A percentile compares a stretch with the other conserved stretches of the same genome.
phyloP scores from a whole-genome alignment of 2,329 filamentous ascomycete genomes.

The Seiridium cupressi region DNA sequence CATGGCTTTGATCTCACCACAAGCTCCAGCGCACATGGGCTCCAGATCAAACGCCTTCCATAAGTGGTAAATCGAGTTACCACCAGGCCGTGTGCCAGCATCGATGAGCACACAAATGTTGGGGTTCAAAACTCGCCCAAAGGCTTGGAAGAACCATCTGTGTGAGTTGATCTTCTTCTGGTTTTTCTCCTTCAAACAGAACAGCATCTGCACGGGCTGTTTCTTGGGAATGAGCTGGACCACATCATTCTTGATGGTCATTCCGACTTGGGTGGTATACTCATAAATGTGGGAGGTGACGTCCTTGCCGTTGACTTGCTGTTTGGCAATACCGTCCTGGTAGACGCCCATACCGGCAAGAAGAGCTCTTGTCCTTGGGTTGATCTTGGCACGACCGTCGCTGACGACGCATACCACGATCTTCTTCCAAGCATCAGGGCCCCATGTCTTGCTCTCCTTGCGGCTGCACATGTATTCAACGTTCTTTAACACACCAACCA shows the following conservation, averaged over 20 bases:
- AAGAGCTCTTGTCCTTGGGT: slow-evolving; percentile 83
- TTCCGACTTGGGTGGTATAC: slow-evolving; percentile 82
- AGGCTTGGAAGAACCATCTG: slow-evolving; percentile 98
- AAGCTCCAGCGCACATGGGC: slow-evolving; percentile 95
- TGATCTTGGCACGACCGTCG: slow-evolving; percentile 90
- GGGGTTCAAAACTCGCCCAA: slow-evolving; percentile 86
- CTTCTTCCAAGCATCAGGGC: slow-evolving; percentile 96
- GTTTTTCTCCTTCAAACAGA: slow-evolving; percentile 99
- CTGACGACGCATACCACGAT: slow-evolving; percentile 97
- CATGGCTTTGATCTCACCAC: slow-evolving; percentile 96
- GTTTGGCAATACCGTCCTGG: slow-evolving; percentile 97
- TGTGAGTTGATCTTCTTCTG: slow-evolving; percentile 99
- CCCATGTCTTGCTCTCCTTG: slow-evolving; percentile 92
- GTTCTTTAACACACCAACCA: slow-evolving; percentile 99
- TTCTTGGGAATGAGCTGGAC: slow-evolving; percentile 82
- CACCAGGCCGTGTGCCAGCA: slow-evolving; percentile 91
- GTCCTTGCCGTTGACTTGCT: slow-evolving; percentile 94
- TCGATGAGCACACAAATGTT: slow-evolving; percentile 97
- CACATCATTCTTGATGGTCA: slow-evolving; percentile 87
- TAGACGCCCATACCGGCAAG: slow-evolving; percentile 94
- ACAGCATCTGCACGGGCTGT: slow-evolving; percentile 92
- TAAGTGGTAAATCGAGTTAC: slow-evolving; percentile 92
- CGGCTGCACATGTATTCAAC: slow-evolving; percentile 94
- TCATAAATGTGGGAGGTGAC: slow-evolving; percentile 98
- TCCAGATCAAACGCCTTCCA: slow-evolving; percentile 99